These are phyloP conservation scores for Phascolomyces articulosus DNA, from an alignment of 371 early-diverging fungal species.

Conservation along the genomic window DNA sequence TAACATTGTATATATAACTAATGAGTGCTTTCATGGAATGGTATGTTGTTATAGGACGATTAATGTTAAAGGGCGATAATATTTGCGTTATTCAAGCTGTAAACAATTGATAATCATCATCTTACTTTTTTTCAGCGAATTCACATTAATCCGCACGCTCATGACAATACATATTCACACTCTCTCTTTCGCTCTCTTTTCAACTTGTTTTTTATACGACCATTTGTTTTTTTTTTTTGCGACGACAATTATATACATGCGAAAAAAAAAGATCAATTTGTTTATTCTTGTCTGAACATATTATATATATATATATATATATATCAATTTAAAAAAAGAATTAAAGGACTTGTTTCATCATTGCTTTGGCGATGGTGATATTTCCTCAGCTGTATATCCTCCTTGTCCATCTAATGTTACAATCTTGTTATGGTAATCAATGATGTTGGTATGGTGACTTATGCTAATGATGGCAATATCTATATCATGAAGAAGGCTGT, in stretches of 20 bases:
- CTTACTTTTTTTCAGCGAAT: not conserved
- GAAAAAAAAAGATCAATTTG: too few species aligned
- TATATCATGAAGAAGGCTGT: slow-evolving; percentile 28
- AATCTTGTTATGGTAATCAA: slow-evolving; percentile 49
- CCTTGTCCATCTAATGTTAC: slow-evolving; percentile 52
- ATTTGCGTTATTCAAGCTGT: slow-evolving; percentile 71
- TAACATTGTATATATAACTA: slow-evolving; percentile 25
- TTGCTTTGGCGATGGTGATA: not conserved
- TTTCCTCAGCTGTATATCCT: slow-evolving; percentile 23
- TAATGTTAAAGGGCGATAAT: slow-evolving; percentile 91
- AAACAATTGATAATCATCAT: not conserved
- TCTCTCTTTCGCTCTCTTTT: too few species aligned
- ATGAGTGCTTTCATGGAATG: too few species aligned
- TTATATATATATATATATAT: not conserved
- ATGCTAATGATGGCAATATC: slow-evolving; percentile 73
- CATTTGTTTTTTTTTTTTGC: too few species aligned
- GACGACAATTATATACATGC: too few species aligned
- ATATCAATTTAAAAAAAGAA: not conserved
- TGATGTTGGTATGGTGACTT: slow-evolving; percentile 60
- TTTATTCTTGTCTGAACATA: not conserved
- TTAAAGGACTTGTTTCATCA: not conserved
- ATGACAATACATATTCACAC: too few species aligned
- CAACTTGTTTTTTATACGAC: too few species aligned
- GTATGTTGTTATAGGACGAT: slow-evolving; percentile 77
- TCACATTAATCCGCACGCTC: not conserved